Conservation (phyloP, 495 filamentous ascomycete genomes). For the Hypoxylon intermedium region DNA sequence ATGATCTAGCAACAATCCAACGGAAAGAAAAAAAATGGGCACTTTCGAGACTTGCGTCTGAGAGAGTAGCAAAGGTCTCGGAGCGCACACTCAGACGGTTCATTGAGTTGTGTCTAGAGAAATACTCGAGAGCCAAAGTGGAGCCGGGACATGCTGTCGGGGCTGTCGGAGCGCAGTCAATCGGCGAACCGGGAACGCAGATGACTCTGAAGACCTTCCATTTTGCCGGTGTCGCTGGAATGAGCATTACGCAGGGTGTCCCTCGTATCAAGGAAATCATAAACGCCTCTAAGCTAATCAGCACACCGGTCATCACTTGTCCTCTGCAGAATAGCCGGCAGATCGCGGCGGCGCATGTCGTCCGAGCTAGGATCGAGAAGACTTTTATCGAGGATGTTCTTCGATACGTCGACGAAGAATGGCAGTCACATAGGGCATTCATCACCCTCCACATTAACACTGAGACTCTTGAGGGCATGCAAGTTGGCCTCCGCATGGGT, state of each 20-base stretch:
- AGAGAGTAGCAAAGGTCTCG: constrained; percentile 83
- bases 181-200: constrained; percentile 97
- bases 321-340: constrained; percentile 72
- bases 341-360: constrained; percentile 79
- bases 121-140: constrained; percentile 87
- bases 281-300: constrained; percentile 91
- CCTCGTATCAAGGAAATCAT: constrained; percentile 99
- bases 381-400: constrained; percentile 78
- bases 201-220: constrained; percentile 99
- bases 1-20: constrained; percentile 44
- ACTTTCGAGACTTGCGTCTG: constrained; percentile 49
- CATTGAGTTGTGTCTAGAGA: constrained; percentile 80
- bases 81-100: constrained; percentile 73
- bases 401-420: constrained; percentile 79
- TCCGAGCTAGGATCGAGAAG: constrained; percentile 92
- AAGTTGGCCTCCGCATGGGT: constrained; percentile 72
- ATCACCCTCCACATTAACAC: constrained; percentile 79
- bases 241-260: constrained; percentile 98
- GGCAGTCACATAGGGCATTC: constrained; percentile 74
- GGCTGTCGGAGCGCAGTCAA: constrained; percentile 95
- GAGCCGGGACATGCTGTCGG: constrained; percentile 98
- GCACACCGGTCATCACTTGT: constrained; percentile 91
- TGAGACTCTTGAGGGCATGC: constrained; percentile 75
- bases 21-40: constrained; percentile 48
- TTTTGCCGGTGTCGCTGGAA: constrained; percentile 98